Evolutionary conservation across 129 eudicot genomes (phyloP).

Genomic region (Helianthus annuus): HanXRQr2.0-SUNRISE NC_035440.2:127694155-127694654

Average conservation of each 20-base stretch:
- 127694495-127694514: neutral
- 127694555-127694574: neutral
- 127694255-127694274: slow-evolving; percentile 95
- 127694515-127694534: neutral
- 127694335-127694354: slow-evolving; percentile 25
- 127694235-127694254: slow-evolving; percentile 79
- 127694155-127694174: neutral
- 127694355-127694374: no score
- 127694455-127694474: no score
- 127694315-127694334: slow-evolving; percentile 8
- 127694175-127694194: no score
- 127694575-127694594: no score
- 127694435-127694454: no score
- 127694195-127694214: slow-evolving; percentile 19
- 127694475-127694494: no score
- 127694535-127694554: slow-evolving; percentile 42
- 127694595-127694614: no score
- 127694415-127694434: no score
- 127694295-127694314: slow-evolving; percentile 23
- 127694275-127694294: slow-evolving; percentile 97
- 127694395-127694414: no score
- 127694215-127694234: slow-evolving; percentile 54
- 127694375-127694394: no score
- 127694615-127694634: no score
- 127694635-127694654: no score